Percentiles rank a stretch among this genome's conserved stretches.
These are phyloP conservation scores for Ceratobasidium sp. DNA, from an alignment of 1,284 basidiomycete species.

Conservation along the genomic window DNA sequence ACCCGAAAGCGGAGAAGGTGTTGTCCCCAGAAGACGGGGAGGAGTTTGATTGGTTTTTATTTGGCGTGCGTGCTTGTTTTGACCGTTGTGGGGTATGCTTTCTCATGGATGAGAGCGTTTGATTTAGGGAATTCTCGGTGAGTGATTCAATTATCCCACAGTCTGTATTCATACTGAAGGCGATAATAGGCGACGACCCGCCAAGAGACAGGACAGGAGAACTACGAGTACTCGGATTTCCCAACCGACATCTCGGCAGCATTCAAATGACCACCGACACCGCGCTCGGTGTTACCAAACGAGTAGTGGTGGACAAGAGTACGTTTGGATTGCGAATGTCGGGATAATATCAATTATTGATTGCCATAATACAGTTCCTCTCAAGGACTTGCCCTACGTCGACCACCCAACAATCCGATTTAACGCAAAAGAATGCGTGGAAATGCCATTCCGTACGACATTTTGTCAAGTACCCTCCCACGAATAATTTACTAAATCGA, in stretches of 20 bases:
- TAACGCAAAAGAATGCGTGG: conserved; percentile 83
- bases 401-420: conserved; percentile 89
- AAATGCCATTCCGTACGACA: conserved; percentile 90
- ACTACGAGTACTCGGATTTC: conserved; percentile 87
- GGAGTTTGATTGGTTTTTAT: conserved; percentile 85
- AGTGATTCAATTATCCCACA: conserved; percentile 50
- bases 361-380: too few species aligned
- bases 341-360: too few species aligned
- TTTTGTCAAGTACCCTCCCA: not conserved
- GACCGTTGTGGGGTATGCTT: conserved; percentile 5
- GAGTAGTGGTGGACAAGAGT: conserved; percentile 84
- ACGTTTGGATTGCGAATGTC: conserved; percentile 49
- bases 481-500: not conserved
- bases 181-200: conserved; percentile 80
- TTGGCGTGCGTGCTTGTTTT: conserved; percentile 67
- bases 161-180: not conserved
- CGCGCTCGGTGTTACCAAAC: conserved; percentile 91
- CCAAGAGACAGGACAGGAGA: conserved; percentile 89
- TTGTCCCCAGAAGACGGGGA: conserved; percentile 80
- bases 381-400: conserved; percentile 78
- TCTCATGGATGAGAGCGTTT: not conserved
- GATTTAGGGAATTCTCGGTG: conserved; percentile 55
- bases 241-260: conserved; percentile 80
- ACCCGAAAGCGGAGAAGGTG: conserved; percentile 79
- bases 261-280: conserved; percentile 99